Conservation (phyloP, 2,329 filamentous ascomycete genomes). For the Zasmidium angulare region DNA sequence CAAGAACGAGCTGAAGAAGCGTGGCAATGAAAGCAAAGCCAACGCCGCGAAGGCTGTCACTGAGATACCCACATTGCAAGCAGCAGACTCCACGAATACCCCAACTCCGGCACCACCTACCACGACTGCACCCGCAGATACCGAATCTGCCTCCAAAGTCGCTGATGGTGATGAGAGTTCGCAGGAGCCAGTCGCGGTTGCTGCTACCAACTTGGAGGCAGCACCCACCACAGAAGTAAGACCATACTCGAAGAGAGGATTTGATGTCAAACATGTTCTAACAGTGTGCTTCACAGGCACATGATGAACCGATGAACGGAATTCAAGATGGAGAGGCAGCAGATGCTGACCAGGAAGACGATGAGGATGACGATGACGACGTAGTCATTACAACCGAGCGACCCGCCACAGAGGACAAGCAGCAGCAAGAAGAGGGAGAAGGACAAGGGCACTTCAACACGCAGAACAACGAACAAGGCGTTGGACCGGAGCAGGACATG, state of each 20-base stretch:
- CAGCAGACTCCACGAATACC: slow-evolving; percentile 5
- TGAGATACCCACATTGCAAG: neutral
- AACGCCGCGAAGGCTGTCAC: slow-evolving; percentile 11
- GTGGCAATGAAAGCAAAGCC: slow-evolving; percentile 26
- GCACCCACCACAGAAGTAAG: slow-evolving; percentile 16
- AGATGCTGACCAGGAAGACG: slow-evolving; percentile 22
- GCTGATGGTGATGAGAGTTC: slow-evolving; percentile 5
- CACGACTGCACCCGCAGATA: slow-evolving; percentile 3
- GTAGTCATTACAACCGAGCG: slow-evolving; percentile 34
- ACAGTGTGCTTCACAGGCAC: neutral
- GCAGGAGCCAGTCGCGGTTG: slow-evolving; percentile 5
- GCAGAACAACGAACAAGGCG: slow-evolving; percentile 13
- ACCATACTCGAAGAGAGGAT: neutral
- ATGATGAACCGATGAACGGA: slow-evolving; percentile 5
- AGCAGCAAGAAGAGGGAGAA: slow-evolving; percentile 17
- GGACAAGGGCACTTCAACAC: slow-evolving; percentile 17
- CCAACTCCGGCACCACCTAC: slow-evolving; percentile 11
- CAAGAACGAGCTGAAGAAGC: slow-evolving; percentile 77
- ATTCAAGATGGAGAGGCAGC: slow-evolving; percentile 5
- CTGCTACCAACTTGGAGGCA: slow-evolving; percentile 11
- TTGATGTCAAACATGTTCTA: neutral
- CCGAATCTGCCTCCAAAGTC: slow-evolving; percentile 12
- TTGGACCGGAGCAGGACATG: slow-evolving; percentile 16
- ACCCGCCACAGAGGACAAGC: slow-evolving; percentile 22
- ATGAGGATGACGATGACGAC: slow-evolving; percentile 28